A percentile compares a stretch with the other conserved stretches of the same genome.
Evolutionary conservation across 2,329 filamentous ascomycete species (phyloP).

Genomic region (Exophiala spinifera): DNA sequence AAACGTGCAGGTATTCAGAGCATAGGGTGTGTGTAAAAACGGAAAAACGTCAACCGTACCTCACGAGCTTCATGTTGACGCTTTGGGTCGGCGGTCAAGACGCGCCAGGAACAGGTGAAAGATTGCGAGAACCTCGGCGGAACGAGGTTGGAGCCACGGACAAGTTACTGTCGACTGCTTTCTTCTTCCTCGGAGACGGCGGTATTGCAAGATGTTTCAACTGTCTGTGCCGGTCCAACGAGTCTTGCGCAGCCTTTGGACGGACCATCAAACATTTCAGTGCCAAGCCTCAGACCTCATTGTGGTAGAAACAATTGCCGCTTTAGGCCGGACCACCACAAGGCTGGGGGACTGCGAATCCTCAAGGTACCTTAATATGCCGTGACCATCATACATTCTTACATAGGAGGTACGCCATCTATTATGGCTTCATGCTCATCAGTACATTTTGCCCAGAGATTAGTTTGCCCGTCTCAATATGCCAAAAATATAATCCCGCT

Average conservation of each 20-base stretch:
- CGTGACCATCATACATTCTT: too few relatives aligned
- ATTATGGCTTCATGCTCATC: too few relatives aligned
- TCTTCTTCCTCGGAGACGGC: background rate
- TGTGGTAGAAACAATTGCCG: too few relatives aligned
- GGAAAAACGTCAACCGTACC: slow-evolving; percentile 61
- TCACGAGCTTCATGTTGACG: slow-evolving; percentile 88
- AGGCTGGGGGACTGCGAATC: too few relatives aligned
- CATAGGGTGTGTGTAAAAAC: background rate
- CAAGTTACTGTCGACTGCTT: background rate
- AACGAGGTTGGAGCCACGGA: background rate
- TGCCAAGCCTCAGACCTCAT: background rate
- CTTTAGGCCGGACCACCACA: too few relatives aligned
- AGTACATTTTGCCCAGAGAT: too few relatives aligned
- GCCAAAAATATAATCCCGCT: too few relatives aligned
- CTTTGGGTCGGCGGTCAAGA: slow-evolving; percentile 5
- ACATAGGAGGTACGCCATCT: too few relatives aligned
- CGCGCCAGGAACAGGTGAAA: background rate
- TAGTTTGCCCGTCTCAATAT: too few relatives aligned
- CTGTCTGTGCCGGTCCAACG: background rate
- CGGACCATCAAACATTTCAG: background rate
- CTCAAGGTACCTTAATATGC: too few relatives aligned
- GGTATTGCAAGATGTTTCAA: background rate
- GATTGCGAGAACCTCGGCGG: background rate
- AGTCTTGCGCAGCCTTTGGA: background rate
- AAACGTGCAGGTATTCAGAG: background rate